Conservation (phyloP, 1,284 basidiomycete genomes). For the Rhodotorula sp. region DNA sequence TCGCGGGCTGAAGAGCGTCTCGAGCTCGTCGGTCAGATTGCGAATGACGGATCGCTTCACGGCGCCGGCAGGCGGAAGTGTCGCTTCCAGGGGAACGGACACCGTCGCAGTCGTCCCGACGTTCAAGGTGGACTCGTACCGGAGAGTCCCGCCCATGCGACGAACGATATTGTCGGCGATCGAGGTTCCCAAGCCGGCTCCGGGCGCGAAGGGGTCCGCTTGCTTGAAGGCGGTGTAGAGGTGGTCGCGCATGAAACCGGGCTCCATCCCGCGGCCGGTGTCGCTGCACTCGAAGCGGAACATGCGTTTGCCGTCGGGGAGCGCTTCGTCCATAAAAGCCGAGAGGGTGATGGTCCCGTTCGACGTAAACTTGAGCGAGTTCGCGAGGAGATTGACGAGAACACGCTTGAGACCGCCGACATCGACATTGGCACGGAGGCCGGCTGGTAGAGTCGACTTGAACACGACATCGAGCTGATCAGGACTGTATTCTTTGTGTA, state of each 20-base stretch:
- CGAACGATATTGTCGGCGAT: conserved; percentile 14
- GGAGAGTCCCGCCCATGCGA: conserved; percentile 15
- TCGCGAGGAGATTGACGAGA: conserved; percentile 15
- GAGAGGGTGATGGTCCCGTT: neutral
- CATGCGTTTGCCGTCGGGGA: neutral
- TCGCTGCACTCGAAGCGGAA: conserved; percentile 20
- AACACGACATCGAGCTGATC: conserved; percentile 14
- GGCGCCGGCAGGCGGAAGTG: neutral
- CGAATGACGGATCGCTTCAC: neutral
- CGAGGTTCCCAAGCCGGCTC: conserved; percentile 28
- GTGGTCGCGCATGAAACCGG: conserved; percentile 9
- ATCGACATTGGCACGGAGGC: conserved; percentile 6
- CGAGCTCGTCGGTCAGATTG: conserved; percentile 17
- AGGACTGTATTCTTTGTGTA: neutral
- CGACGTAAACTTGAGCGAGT: conserved; percentile 17
- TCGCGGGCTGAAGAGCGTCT: neutral
- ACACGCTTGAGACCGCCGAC: conserved; percentile 19
- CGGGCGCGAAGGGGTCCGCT: conserved; percentile 26
- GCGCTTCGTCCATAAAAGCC: no score
- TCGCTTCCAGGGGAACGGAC: conserved; percentile 19
- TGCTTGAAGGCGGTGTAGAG: conserved; percentile 22
- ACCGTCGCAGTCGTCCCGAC: conserved; percentile 13
- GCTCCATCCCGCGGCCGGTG: conserved; percentile 16
- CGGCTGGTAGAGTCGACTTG: neutral
- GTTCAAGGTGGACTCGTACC: conserved; percentile 3